These are phyloP conservation scores for Geosmithia flava DNA, from an alignment of 2,329 filamentous ascomycete species.

Conservation along the genomic window DNA sequence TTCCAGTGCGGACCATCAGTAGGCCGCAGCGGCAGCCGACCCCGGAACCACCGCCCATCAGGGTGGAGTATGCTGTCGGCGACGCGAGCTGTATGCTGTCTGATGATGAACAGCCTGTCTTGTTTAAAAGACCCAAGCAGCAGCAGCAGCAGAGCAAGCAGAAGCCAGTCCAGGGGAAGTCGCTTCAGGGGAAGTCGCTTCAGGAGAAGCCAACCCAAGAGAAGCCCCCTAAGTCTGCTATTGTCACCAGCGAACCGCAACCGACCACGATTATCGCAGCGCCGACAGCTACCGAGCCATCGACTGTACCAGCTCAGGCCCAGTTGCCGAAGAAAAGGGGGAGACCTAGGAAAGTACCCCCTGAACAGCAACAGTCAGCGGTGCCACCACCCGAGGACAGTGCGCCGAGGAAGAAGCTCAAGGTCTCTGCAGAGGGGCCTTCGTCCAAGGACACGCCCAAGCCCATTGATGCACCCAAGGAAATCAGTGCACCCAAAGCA, in stretches of 20 bases:
- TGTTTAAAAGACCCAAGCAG: not conserved
- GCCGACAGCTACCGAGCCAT: not conserved
- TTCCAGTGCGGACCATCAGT: not conserved
- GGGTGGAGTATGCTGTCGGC: not conserved
- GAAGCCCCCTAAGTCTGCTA: not conserved
- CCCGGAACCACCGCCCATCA: not conserved
- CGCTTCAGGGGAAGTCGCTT: not conserved
- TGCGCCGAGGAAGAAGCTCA: not conserved
- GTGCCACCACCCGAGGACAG: not conserved
- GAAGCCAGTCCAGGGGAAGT: not conserved
- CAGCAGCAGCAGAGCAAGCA: not conserved
- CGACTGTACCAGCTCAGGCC: no score
- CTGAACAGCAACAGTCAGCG: not conserved
- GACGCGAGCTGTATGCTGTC: not conserved
- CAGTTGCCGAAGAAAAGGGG: not conserved
- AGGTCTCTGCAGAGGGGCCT: not conserved
- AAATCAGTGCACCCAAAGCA: no score
- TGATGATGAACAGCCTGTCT: not conserved
- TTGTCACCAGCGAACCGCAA: not conserved
- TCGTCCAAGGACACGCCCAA: not conserved
- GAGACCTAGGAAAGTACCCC: not conserved
- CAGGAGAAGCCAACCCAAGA: not conserved
- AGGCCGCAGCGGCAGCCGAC: not conserved
- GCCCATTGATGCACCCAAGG: not conserved
- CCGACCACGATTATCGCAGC: not conserved